Conservation (phyloP, 176 grass and related monocot genomes). For the Urochloa ruziziensis region DNA sequence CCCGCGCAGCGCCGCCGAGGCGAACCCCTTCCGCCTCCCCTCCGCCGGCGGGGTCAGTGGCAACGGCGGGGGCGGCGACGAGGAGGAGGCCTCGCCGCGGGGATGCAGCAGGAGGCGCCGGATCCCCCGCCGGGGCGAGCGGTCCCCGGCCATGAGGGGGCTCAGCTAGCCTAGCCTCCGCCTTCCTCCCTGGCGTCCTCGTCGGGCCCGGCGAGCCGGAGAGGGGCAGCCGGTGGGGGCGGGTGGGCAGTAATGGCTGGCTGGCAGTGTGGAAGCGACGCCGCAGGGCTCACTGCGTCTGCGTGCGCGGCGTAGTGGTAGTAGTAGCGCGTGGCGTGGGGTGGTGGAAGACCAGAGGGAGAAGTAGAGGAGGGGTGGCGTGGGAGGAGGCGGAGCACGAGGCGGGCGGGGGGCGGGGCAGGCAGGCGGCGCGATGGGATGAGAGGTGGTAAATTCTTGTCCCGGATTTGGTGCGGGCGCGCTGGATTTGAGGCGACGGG, state of each 20-base stretch:
- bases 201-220: neutral
- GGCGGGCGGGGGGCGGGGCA: neutral
- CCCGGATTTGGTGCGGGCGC: slow-evolving; percentile 27
- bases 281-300: neutral
- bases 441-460: slow-evolving; percentile 44
- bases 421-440: neutral
- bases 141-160: slow-evolving; percentile 28
- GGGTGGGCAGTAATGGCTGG: slow-evolving; percentile 32
- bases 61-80: neutral
- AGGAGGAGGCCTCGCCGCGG: slow-evolving; percentile 25
- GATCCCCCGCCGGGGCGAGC: slow-evolving; percentile 51
- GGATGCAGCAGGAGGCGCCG: slow-evolving; percentile 37
- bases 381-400: neutral
- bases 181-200: neutral
- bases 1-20: slow-evolving; percentile 65
- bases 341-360: neutral
- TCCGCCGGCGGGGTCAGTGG: neutral
- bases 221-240: neutral
- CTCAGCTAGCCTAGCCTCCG: neutral
- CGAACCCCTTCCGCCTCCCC: slow-evolving; percentile 55
- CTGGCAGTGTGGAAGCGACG: slow-evolving; percentile 11
- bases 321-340: neutral
- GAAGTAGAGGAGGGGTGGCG: neutral
- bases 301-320: neutral
- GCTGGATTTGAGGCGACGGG: slow-evolving; percentile 34